A percentile compares a stretch with the other conserved stretches of the same genome.
phyloP scores from a whole-genome alignment of 1,284 basidiomycete genomes.

The Polyporus tsugae region DNA sequence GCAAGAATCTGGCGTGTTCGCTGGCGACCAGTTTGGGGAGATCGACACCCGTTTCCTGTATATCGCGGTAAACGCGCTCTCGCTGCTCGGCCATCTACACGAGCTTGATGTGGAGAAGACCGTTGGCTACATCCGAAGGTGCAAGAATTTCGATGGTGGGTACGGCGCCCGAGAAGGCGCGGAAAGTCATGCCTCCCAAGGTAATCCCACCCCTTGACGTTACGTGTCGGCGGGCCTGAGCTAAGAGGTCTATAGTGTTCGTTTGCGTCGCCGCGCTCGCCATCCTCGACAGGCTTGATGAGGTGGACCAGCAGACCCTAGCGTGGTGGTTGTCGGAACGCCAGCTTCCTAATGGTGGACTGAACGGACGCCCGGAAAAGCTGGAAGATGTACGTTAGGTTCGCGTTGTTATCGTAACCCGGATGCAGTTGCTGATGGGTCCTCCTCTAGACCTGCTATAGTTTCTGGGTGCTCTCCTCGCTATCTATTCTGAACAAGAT shows the following conservation, averaged over 20 bases:
- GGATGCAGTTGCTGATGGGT: slow-evolving; percentile 1
- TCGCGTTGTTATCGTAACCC: slow-evolving; percentile 1
- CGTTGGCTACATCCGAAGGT: slow-evolving; percentile 77
- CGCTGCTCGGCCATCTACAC: slow-evolving; percentile 79
- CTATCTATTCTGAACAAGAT: slow-evolving; percentile 87
- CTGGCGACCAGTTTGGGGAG: slow-evolving; percentile 92
- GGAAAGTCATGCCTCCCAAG: slow-evolving; percentile 93
- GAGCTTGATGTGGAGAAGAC: slow-evolving; percentile 72
- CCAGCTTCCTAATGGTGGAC: slow-evolving; percentile 91
- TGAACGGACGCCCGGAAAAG: slow-evolving; percentile 97
- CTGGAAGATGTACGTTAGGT: slow-evolving; percentile 85
- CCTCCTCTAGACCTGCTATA: slow-evolving; percentile 87
- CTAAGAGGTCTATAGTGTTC: slow-evolving; percentile 67
- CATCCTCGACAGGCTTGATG: slow-evolving; percentile 84
- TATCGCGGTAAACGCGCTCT: slow-evolving; percentile 84
- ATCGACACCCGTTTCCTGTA: slow-evolving; percentile 93
- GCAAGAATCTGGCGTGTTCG: slow-evolving; percentile 86
- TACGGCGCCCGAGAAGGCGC: slow-evolving; percentile 88
- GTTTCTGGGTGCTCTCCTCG: slow-evolving; percentile 95
- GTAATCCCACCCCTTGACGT: slow-evolving; percentile 48
- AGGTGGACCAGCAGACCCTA: slow-evolving; percentile 78
- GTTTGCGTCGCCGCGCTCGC: slow-evolving; percentile 90
- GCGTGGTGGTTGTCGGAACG: slow-evolving; percentile 95
- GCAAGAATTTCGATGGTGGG: slow-evolving; percentile 95
- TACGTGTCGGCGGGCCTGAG: background rate